These are phyloP conservation scores for Tremellales sp. DNA, from an alignment of 1,284 basidiomycete genomes.

Conservation along the genomic window DNA sequence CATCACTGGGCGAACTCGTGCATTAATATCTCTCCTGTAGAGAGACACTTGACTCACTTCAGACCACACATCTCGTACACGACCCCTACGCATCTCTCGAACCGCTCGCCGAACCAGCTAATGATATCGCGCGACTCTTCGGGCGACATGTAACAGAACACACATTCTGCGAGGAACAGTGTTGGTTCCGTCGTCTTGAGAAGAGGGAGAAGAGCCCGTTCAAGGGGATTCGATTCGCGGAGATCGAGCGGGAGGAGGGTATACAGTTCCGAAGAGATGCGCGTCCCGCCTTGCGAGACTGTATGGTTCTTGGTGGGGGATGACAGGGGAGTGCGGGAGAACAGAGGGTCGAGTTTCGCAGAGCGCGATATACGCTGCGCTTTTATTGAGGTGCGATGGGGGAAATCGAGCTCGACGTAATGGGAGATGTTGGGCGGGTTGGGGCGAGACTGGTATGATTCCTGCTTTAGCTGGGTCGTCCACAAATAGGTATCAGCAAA, in stretches of 20 bases:
- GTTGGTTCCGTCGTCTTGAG: slow-evolving; percentile 70
- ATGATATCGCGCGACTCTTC: slow-evolving; percentile 60
- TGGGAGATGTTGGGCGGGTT: slow-evolving; percentile 17
- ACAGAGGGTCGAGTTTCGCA: slow-evolving; percentile 55
- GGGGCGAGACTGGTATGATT: slow-evolving; percentile 10
- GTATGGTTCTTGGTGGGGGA: slow-evolving; percentile 19
- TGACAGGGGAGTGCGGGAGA: slow-evolving; percentile 6
- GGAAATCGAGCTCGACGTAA: slow-evolving; percentile 90
- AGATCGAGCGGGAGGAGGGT: slow-evolving; percentile 73
- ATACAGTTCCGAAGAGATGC: slow-evolving; percentile 63
- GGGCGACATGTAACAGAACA: slow-evolving; percentile 80
- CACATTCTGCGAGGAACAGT: slow-evolving; percentile 83
- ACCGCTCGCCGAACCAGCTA: slow-evolving; percentile 66
- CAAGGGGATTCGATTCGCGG: slow-evolving; percentile 48
- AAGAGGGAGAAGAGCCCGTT: slow-evolving; percentile 35
- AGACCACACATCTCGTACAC: slow-evolving; percentile 90
- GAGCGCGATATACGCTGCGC: slow-evolving; percentile 73
- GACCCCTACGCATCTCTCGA: slow-evolving; percentile 50
- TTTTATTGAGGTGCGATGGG: slow-evolving; percentile 77
- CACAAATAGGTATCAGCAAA: too few relatives aligned
- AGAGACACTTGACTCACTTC: slow-evolving; percentile 40
- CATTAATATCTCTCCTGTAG: slow-evolving; percentile 1
- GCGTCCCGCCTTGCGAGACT: slow-evolving; percentile 60
- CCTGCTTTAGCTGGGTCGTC: too few relatives aligned
- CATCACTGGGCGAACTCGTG: slow-evolving; percentile 50